Conservation (phyloP, 2,329 filamentous ascomycete genomes). For the Phialocephala sp. region DNA sequence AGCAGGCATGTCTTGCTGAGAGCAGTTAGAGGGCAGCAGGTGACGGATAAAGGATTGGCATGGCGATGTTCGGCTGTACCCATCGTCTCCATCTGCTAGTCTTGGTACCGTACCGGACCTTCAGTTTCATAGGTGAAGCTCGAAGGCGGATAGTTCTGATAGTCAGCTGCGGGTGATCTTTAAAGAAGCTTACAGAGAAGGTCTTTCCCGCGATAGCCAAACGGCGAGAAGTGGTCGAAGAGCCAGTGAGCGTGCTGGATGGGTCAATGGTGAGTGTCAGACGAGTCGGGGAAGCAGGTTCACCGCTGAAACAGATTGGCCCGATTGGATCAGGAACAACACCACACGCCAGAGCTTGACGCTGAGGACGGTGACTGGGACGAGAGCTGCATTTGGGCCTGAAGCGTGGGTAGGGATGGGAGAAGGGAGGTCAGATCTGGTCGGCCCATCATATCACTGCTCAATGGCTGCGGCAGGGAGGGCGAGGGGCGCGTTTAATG, state of each 20-base stretch:
- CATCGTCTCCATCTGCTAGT: neutral
- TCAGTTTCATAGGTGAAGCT: no score
- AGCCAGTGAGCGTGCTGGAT: neutral
- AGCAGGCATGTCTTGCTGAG: no score
- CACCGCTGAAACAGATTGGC: slow-evolving; percentile 10
- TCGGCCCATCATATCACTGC: neutral
- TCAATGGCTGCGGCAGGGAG: neutral
- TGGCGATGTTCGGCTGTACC: slow-evolving; percentile 8
- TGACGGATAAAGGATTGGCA: slow-evolving; percentile 2
- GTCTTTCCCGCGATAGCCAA: slow-evolving; percentile 12
- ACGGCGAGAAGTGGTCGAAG: neutral
- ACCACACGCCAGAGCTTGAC: neutral
- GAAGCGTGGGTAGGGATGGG: neutral
- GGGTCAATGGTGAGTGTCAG: neutral
- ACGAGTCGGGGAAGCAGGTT: slow-evolving; percentile 5
- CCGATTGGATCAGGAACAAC: slow-evolving; percentile 10
- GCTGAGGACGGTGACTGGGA: slow-evolving; percentile 3
- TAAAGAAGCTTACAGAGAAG: slow-evolving; percentile 15
- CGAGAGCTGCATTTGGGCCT: neutral
- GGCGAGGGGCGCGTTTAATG: no score
- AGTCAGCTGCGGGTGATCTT: neutral
- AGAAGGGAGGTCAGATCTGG: neutral
- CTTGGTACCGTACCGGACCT: neutral
- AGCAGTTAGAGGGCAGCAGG: neutral
- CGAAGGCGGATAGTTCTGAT: neutral